Base-by-base conservation (phyloP, 495 filamentous ascomycete genomes). In the Aspergillus olivimuriae region DNA sequence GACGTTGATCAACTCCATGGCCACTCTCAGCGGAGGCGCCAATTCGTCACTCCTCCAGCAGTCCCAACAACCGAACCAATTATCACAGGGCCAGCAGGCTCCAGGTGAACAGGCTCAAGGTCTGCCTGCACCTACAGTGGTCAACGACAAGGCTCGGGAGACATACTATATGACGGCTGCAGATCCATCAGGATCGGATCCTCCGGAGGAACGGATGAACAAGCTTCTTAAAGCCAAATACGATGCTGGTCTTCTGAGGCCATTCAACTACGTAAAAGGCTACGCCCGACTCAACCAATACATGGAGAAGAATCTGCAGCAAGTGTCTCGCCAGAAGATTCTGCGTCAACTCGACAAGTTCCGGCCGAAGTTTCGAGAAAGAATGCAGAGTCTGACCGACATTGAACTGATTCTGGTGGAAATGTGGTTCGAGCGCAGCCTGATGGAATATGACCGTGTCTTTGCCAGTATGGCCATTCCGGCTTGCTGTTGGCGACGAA, bases 381-480 rank as follows among this genome's bases (percentile, higher is more conserved):
- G 90, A 60, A 91, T 94, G 68, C 88, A 96, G 50, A 78, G 71
- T 23, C 68, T 97, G 52, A 95, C 86, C 11, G 91, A 96, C 65
- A 83, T 94, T 55, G 86, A 97, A 60, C 76, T 99, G 9, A 84
- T 95, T 5, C 75, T 88, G 35, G 91, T 95, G 39, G 92, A 99
- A 60, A 94, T 96, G 86, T 96, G 92, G 91, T 96, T 99, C 54
- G 92, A 99, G 58, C 78, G 82, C 41, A 89, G 81, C 35, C 67
- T 99, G 46, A 87, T 97, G 81, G 92, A 96, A 57, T 96, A 95
- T 53, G 92, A 99, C 60, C 86, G 92, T 30, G 88, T 99, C 8
- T 99, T 99, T 66, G 94, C 92, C 10, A 94, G 88, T 62, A 97
- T 99, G 92, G 91, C 92, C 17, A 90, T 97, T 46, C 92, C 92